Base-by-base conservation (phyloP, 495 filamentous ascomycete genomes). In the Penicillium desertorum region DNA sequence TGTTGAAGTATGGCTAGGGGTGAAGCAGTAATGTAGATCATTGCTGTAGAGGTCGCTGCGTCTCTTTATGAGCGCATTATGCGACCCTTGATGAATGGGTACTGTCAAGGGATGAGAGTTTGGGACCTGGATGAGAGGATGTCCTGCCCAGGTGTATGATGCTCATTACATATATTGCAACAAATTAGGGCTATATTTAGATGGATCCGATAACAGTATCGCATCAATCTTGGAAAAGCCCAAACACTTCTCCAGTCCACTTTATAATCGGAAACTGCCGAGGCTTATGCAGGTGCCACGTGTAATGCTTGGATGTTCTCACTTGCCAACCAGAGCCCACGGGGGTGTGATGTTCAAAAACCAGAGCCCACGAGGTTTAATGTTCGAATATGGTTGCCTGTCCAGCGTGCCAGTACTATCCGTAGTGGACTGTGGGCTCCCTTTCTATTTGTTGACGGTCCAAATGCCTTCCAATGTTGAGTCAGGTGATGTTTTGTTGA, bases 401-500 rank as follows among this genome's bases (percentile, higher is more conserved):
- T n/a, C 25, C 11, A 34, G 30, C 30, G 11, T 12, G 11, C 4
- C 30, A 34, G 10, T 32, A 29, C 9, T 6, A 2, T 42, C 5
- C 5, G 16, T 42, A 41, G 39, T 42, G n/a, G 9, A 44, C 42
- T 44, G 17, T 14, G 30, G 30, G 11, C 30, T 14, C 10, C 30
- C 11, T 34, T 34, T 12, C 30, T 34, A 34, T 34, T 34, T 34
- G 30, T 34, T 34, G 30, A 34, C 30, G 4, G 30, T 4, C 30
- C 30, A 34, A 34, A 34, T 34, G 30, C 11, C 30, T 12, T 34
- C 30, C 11, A 4, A 23, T 27, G 52, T 55, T 55, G 52, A 55
- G 20, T 45, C 53, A 56, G 53, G 53, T 51, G 47, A 43, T 16
- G 25, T 34, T 51, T 57, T 57, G 55, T 57, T 57, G 55, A 57